Base-by-base conservation (phyloP, 805 yeast species). In the Torulaspora microellipsoides region DNA sequence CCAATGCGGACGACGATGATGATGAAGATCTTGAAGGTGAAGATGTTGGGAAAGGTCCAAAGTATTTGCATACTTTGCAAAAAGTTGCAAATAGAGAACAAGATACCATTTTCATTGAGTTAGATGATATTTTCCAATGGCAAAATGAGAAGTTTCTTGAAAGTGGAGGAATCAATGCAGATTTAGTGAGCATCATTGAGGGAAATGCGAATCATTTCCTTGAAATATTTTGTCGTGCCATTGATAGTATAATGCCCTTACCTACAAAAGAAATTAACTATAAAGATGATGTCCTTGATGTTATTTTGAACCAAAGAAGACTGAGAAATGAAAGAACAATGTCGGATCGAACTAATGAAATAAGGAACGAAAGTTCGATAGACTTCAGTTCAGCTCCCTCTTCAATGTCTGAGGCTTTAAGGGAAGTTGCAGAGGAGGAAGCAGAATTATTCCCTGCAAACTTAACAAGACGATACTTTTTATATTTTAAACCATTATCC, bases 281-380 rank as follows among this genome's bases (percentile, higher is more conserved):
- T 61, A 80, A 81, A 53, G 96, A 88, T 62, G 95, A 87, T 54
- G 98, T 93, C 10, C 69, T 93, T 50, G 99, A 93, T 60, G 95
- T 93, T 46, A 87, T 93, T 44, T 72, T 90, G 52, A 90, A 87
- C 59, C 98, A 93, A 70, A 78, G 99, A 64, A 80, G 76, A 56
- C 76, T 87, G 61, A 77, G 96, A 60, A 91, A 91, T 64, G 78
- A 78, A 53, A 77, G 91, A 48, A 71, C 81, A 29, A 78, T 78
- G 43, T 80, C 78, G 49, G 93, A 85, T 55, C 74, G 77, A 54
- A 72, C 77, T 38, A 83, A 80, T 49, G 89, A 83, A 57, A 67
- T 75, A 50, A 71, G 72, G 54, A 70, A 66, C 52, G 71, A 69
- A 41, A 62, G 60, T 28, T 48, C 60, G 5, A 51, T 58, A 27